Evolutionary conservation across 2,329 filamentous ascomycete genomes (phyloP), one percentile per base, ranked within the genome.

Genomic region (Paraconiothyrium sp.): DNA sequence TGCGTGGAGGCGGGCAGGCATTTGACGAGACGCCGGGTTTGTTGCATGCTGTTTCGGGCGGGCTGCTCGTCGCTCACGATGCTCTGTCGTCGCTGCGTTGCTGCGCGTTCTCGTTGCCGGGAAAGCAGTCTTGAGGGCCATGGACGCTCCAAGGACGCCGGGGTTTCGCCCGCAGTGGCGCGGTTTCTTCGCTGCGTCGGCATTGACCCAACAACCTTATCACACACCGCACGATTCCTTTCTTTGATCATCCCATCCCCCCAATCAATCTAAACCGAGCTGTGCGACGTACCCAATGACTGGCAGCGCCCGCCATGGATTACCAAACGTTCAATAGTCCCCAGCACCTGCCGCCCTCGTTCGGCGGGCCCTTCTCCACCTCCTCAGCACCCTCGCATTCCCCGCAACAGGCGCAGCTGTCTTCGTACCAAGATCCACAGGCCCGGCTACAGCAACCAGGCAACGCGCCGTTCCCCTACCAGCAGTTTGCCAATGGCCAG

Each of bases 231-330:
- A 72, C 72, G 71, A 73, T 67, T 70, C 69, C 66, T 70, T 66
- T 66, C 67, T 68, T 64, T 67, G 67, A 72, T 71, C 71, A 68
- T 66, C 67, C 65, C 59, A 60, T 62, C 68, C 70, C 71, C 71
- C 73, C 72, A 69, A 74, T 72, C 76, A 77, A 77, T 77, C 72
- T 75, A 76, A 76, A 69, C 67, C 70, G 63, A 68, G 71, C 68
- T 76, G 75, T 78, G 72, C 76, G 67, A 78, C 74, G 69, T 70
- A 63, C 71, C 75, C 76, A 75, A 77, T 78, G 75, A 76, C 65
- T 74, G 65, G 67, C 65, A 70, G 63, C 57, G 63, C 61, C 60
- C 67, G 61, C 70, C 65, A 78, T 78, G 76, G 76, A 78, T 75
- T 75, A 74, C 70, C 72, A 73, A 70, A 67, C 69, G 27, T 78